Evolutionary conservation across 2,329 filamentous ascomycete species (phyloP), one percentile per base, ranked within the genome.

Genomic region (Aureobasidium uvarum): DNA sequence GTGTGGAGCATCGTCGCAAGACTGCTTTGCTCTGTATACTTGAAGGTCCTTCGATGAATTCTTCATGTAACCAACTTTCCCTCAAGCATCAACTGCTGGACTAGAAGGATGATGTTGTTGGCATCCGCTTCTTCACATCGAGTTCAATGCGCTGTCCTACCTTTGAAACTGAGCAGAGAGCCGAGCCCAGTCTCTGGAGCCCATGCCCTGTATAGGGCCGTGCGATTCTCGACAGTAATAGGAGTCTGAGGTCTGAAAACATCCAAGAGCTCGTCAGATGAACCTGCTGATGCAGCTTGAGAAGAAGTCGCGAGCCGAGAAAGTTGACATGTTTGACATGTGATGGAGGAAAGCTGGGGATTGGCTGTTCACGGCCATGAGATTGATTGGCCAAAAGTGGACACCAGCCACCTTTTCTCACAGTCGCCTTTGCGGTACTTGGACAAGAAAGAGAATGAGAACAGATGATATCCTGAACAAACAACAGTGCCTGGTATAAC

Each of bases 321-420:
- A 28, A 20, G 31, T 51, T 51, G 46, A 28, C 58, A 39, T 14
- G 43, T 41, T 51, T 62, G 36, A 62, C 58, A 50, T 51, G 58
- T 62, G 58, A 62, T 51, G 2, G n/a, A 43, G 18, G 20, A 62
- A 38, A 50, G 58, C 33, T 38, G 31, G 33, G 58, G 58, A 50
- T 41, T 51, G 45, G 33, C n/a, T 51, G 20, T 23, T 45, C 13
- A n/a, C 41, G 41, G n/a, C 8, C 5, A 5, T 5, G 58, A 41
- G 45, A 6, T n/a, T 43, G 43, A 62, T 2, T n/a, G 58, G 43
- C 28, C 43, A 50, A 20, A 62, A 41, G 20, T 18, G 18, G 28
- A 33, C 7, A 28, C 20, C 54, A 56, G 38, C 38, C 36, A 43
- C 39, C 38, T 8, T 16, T 56, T 43, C 7, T 1, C 10, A 23